Base-by-base conservation (phyloP, 106 monocot genomes). In the Dendrobium nobile region DNA sequence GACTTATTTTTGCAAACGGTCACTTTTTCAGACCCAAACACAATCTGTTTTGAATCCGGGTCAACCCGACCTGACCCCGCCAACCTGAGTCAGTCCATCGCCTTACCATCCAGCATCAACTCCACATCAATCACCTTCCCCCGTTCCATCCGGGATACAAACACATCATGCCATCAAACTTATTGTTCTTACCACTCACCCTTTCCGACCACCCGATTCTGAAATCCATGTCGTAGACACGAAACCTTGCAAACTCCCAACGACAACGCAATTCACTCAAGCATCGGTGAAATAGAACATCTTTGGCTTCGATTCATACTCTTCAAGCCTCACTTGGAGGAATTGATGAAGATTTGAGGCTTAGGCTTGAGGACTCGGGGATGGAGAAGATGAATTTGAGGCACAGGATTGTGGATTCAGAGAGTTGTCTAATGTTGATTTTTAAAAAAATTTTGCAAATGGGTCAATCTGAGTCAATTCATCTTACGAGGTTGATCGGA, bases 121-220 rank as follows among this genome's bases (percentile, higher is more conserved):
- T 98, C 97, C 26, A 88, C 94, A 44, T 94, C 94, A 13, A 98
- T 88, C 77, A 92, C 85, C 67, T 85, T 37, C 13, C 74, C 72
- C 26, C 88, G 0, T 87, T 91, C 80, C 89, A 89, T 41, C 88
- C 94, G 19, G 89, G 88, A 82, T 95, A 98, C 55, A 98, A 42
- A 77, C 85, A 98, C 77, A 93, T 88, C 95, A 98, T 93, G 4
- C 98, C 98, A 41, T 98, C 98, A 75, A 98, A 98, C 92, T 95
- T 95, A 79, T 98, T 98, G 79, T 98, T 98, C 11, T 80, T 79
- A 56, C 91, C 95, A 79, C 98, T 79, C 40, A 95, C 98, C 67
- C 92, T 79, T 85, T 91, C 91, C 51, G 98, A 92, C 75, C 78
- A 45, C 3, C 95, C 94, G 77, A 95, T 93, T 73, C 98, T 95